Percentiles rank a stretch among this genome's conserved stretches.
These are phyloP conservation scores for Pleurotus tuoliensis DNA, from an alignment of 768 basidiomycete species.

Conservation along the genomic window DNA sequence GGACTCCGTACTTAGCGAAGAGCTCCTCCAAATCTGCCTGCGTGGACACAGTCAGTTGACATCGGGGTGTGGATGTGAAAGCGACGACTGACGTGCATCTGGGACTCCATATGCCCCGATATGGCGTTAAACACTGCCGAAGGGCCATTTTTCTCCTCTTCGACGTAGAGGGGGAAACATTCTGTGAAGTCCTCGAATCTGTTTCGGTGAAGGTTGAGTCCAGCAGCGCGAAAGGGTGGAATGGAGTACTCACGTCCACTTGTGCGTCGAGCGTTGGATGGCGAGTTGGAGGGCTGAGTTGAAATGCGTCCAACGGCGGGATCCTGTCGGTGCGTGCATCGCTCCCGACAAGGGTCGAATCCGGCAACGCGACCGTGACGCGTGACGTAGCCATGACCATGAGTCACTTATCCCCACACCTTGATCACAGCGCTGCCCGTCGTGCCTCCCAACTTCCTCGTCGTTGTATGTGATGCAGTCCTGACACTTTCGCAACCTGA, in stretches of 20 bases:
- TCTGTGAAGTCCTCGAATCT: conserved; percentile 59
- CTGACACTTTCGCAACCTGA: background rate
- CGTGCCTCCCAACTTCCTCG: background rate
- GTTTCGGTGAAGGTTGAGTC: background rate
- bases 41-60: background rate
- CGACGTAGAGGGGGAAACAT: conserved; percentile 63
- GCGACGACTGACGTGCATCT: conserved; percentile 1
- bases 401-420: background rate
- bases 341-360: conserved; percentile 7
- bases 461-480: background rate
- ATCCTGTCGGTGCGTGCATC: conserved; percentile 46
- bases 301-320: conserved; percentile 54
- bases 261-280: conserved; percentile 49
- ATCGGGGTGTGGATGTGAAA: conserved; percentile 7
- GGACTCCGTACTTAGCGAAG: conserved; percentile 65
- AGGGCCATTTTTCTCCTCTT: conserved; percentile 62
- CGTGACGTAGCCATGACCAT: conserved; percentile 9
- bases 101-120: conserved; percentile 60
- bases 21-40: conserved; percentile 66
- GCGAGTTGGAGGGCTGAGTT: conserved; percentile 54
- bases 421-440: background rate
- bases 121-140: conserved; percentile 61
- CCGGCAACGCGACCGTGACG: background rate
- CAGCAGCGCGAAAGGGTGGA: background rate
- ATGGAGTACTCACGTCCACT: conserved; percentile 48